Percentiles rank a stretch among this genome's conserved stretches.
These are phyloP conservation scores for Suillus hirtellus DNA, from an alignment of 768 basidiomycete genomes.

Conservation along the genomic window DNA sequence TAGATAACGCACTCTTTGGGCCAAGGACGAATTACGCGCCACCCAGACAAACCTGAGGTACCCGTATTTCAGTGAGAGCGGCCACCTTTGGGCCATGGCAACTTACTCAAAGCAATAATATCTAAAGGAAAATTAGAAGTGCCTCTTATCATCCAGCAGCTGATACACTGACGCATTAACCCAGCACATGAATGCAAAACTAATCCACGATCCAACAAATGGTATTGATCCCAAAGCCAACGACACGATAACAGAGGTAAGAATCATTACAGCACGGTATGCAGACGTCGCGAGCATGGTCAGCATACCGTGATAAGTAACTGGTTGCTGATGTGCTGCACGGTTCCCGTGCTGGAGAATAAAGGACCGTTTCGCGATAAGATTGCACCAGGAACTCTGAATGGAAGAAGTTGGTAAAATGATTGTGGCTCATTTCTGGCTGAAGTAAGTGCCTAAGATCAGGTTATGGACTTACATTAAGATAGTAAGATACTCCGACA, in stretches of 20 bases:
- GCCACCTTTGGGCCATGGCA: slow-evolving; percentile 8
- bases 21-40: slow-evolving; percentile 67
- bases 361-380: slow-evolving; percentile 75
- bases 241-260: slow-evolving; percentile 71
- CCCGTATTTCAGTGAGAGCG: slow-evolving; percentile 19
- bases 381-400: slow-evolving; percentile 76
- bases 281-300: slow-evolving; percentile 77
- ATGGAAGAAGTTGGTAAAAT: slow-evolving; percentile 5
- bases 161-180: slow-evolving; percentile 72
- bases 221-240: slow-evolving; percentile 67
- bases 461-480: slow-evolving; percentile 59
- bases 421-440: not conserved
- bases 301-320: slow-evolving; percentile 69
- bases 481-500: slow-evolving; percentile 72
- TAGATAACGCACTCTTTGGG: slow-evolving; percentile 66
- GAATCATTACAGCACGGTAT: slow-evolving; percentile 79
- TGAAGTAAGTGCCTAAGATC: not conserved
- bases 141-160: slow-evolving; percentile 3
- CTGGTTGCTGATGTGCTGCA: slow-evolving; percentile 49
- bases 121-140: slow-evolving; percentile 37
- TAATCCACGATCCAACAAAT: slow-evolving; percentile 55
- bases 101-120: slow-evolving; percentile 88
- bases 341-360: slow-evolving; percentile 68
- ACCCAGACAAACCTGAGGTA: slow-evolving; percentile 72
- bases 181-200: slow-evolving; percentile 82